A percentile compares a stretch with the other conserved stretches of the same genome.
These are phyloP conservation scores for Diaporthe vaccinii DNA, from an alignment of 2,329 filamentous ascomycete genomes.

Conservation along the genomic window DNA sequence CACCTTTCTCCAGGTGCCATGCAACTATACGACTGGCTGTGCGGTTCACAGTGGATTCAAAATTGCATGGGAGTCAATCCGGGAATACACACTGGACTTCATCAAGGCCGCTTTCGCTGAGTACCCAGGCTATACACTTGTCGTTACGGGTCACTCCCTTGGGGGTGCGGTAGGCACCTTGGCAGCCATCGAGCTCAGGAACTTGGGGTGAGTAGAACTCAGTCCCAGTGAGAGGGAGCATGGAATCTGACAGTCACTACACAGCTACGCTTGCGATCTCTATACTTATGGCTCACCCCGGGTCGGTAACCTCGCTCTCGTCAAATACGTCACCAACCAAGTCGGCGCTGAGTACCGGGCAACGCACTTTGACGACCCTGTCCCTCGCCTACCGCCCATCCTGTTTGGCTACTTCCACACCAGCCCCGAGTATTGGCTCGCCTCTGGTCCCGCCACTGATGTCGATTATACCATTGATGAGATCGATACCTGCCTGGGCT, in stretches of 20 bases:
- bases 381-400: slow-evolving; percentile 76
- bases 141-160: slow-evolving; percentile 77
- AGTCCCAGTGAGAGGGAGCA: neutral
- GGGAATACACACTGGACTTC: slow-evolving; percentile 55
- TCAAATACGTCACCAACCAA: slow-evolving; percentile 66
- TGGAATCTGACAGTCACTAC: neutral
- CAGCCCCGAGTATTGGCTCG: slow-evolving; percentile 78
- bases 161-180: slow-evolving; percentile 75
- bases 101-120: slow-evolving; percentile 58
- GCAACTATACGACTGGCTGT: slow-evolving; percentile 60
- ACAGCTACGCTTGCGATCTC: slow-evolving; percentile 60
- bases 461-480: slow-evolving; percentile 55
- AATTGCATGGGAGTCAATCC: slow-evolving; percentile 69
- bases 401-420: slow-evolving; percentile 73
- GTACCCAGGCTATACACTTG: slow-evolving; percentile 66
- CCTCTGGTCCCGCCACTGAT: slow-evolving; percentile 50
- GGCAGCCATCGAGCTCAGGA: slow-evolving; percentile 68
- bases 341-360: slow-evolving; percentile 67
- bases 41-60: slow-evolving; percentile 70
- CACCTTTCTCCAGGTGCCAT: slow-evolving; percentile 53
- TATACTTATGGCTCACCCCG: slow-evolving; percentile 79
- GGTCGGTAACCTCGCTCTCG: slow-evolving; percentile 70
- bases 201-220: slow-evolving; percentile 50
- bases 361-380: slow-evolving; percentile 76
- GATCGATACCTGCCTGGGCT: slow-evolving; percentile 63